Percentiles rank a stretch among this genome's conserved stretches.
Conservation (phyloP, 208 protist genomes). For the Phytomonas sp. region DNA sequence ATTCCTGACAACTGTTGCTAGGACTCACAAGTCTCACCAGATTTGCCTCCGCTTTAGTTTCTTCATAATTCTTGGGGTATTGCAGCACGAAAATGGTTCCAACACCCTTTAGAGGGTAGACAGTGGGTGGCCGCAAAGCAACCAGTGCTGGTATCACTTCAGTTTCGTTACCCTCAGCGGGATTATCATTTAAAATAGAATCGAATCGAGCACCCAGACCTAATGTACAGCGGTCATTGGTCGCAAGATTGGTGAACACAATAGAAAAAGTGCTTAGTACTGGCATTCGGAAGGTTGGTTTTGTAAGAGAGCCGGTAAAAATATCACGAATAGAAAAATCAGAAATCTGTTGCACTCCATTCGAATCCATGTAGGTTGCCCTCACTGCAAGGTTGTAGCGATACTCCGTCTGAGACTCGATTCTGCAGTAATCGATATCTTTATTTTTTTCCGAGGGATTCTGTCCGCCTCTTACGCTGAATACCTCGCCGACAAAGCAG, state of each 20-base stretch:
- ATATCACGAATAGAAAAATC: conserved; percentile 57
- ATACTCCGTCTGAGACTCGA: conserved; percentile 63
- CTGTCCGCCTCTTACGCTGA: conserved; percentile 23
- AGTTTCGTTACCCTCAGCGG: background rate
- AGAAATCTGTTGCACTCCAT: conserved; percentile 12
- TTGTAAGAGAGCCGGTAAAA: conserved; percentile 40
- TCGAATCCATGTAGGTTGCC: conserved; percentile 22
- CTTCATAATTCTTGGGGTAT: conserved; percentile 14
- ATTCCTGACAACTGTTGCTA: background rate
- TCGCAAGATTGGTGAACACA: conserved; percentile 49
- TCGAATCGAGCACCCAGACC: conserved; percentile 22
- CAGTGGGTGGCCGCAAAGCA: conserved; percentile 37
- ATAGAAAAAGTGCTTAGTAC: conserved; percentile 27
- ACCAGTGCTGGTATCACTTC: conserved; percentile 31
- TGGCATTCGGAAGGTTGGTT: conserved; percentile 26
- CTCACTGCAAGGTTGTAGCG: conserved; percentile 32
- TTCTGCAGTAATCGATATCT: conserved; percentile 34
- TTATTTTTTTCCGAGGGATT: background rate
- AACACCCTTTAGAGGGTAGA: conserved; percentile 24
- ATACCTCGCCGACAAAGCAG: conserved; percentile 65
- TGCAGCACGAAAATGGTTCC: conserved; percentile 38
- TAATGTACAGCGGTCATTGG: conserved; percentile 30
- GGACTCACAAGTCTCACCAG: conserved; percentile 18
- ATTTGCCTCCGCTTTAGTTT: conserved; percentile 3
- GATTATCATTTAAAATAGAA: conserved; percentile 11